Conservation (phyloP, 176 grass and related monocot species). For the Aegilops speltoides region DNA sequence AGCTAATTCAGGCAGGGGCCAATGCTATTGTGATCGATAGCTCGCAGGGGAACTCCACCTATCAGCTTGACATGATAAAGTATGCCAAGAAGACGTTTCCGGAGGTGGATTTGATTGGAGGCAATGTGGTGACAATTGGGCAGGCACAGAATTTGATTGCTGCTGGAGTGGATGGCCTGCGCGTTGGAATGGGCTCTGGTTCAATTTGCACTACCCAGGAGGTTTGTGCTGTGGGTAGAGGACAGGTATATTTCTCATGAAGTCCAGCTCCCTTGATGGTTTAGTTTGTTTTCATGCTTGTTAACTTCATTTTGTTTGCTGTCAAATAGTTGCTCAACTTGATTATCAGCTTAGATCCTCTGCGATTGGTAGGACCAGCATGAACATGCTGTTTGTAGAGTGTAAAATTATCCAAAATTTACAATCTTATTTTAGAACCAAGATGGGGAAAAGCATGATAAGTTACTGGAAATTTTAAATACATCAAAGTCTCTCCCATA, state of each 20-base stretch:
- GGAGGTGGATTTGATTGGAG: slow-evolving; percentile 76
- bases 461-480: not conserved
- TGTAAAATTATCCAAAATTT: not conserved
- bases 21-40: slow-evolving; percentile 88
- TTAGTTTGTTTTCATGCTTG: not conserved
- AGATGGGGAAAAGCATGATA: not conserved
- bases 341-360: not conserved
- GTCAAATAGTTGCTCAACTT: not conserved
- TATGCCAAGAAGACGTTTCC: slow-evolving; percentile 67
- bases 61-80: slow-evolving; percentile 94
- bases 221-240: slow-evolving; percentile 84
- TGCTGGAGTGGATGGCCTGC: slow-evolving; percentile 73
- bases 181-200: slow-evolving; percentile 93
- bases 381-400: not conserved
- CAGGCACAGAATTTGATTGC: slow-evolving; percentile 76
- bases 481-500: not conserved
- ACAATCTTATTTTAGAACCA: not conserved
- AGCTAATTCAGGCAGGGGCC: slow-evolving; percentile 65
- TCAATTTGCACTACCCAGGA: slow-evolving; percentile 97
- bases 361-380: not conserved
- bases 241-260: slow-evolving; percentile 63
- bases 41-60: slow-evolving; percentile 89
- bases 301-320: not conserved
- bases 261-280: not conserved
- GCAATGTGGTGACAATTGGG: slow-evolving; percentile 84